Evolutionary conservation across 1,284 basidiomycete species (phyloP).

Genomic region (Moesziomyces sp.): DNA sequence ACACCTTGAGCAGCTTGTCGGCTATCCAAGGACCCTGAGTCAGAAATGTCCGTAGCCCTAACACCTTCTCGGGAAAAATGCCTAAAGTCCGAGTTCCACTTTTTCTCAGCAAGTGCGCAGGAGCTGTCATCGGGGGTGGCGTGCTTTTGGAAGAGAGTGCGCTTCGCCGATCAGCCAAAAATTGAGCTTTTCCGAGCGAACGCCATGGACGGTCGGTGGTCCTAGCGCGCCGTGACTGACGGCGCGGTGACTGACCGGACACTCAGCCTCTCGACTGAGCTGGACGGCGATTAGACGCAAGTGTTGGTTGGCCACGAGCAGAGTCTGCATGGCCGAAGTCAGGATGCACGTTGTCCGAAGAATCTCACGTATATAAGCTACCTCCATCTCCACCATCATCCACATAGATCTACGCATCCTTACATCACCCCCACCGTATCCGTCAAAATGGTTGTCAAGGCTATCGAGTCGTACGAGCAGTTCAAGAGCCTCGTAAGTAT

Average conservation of each 20-base stretch:
- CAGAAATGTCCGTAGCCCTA: neutral
- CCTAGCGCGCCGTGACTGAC: neutral
- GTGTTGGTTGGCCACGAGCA: too few species aligned
- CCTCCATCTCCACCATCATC: neutral
- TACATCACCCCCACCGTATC: neutral
- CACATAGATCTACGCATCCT: neutral
- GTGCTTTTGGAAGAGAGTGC: constrained; percentile 6
- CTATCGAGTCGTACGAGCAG: constrained; percentile 72
- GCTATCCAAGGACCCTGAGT: neutral
- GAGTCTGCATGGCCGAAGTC: neutral
- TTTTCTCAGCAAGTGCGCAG: neutral
- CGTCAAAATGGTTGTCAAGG: constrained; percentile 69
- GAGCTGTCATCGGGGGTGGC: constrained; percentile 7
- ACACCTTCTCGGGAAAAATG: neutral
- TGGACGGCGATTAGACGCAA: too few species aligned
- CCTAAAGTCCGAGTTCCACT: constrained; percentile 18
- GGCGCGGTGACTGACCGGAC: too few species aligned
- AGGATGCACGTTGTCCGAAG: neutral
- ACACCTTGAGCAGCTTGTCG: neutral
- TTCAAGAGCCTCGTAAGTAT: constrained; percentile 72
- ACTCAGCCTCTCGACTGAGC: too few species aligned
- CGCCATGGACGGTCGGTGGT: constrained; percentile 3
- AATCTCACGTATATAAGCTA: constrained; percentile 1
- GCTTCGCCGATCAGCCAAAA: constrained; percentile 2
- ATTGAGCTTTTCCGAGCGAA: neutral